A percentile compares a stretch with the other conserved stretches of the same genome.
phyloP scores from a whole-genome alignment of 306 rosid species.

The Fragaria nilgerrensis region DNA sequence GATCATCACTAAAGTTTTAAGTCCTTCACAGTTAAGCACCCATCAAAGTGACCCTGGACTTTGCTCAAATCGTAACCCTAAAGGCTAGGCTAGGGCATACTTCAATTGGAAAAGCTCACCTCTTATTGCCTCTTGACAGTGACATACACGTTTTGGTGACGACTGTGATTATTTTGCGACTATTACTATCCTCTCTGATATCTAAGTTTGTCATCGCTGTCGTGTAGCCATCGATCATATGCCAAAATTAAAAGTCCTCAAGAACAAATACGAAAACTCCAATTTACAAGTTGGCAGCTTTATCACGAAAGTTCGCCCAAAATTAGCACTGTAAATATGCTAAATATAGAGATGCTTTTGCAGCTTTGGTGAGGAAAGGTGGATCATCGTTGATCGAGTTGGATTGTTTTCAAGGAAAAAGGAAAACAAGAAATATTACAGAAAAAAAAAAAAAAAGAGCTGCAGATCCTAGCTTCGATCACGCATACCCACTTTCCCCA shows the following conservation, averaged over 20 bases:
- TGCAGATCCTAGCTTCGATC: constrained; percentile 13
- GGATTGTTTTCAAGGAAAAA: not conserved
- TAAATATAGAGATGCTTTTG: constrained; percentile 8
- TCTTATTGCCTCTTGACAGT: not conserved
- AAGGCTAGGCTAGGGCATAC: not conserved
- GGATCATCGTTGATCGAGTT: not conserved
- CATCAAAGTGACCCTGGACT: not conserved
- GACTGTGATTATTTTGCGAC: not conserved
- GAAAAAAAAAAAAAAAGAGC: too few species aligned
- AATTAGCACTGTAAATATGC: not conserved
- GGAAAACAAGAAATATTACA: not conserved
- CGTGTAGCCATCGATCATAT: not conserved
- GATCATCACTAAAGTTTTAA: not conserved
- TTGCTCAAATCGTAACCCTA: not conserved
- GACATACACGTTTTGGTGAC: not conserved
- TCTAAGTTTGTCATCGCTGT: not conserved
- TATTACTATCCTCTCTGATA: not conserved
- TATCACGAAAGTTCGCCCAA: constrained; percentile 11
- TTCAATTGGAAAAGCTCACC: not conserved
- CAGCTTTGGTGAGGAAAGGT: not conserved
- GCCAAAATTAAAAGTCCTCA: not conserved
- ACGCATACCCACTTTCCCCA: constrained; percentile 30
- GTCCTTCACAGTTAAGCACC: not conserved
- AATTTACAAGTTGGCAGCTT: not conserved
- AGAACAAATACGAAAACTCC: not conserved